Evolutionary conservation across 2,329 filamentous ascomycete genomes (phyloP).

Genomic region (Neophaeococcomyces aloes): DNA sequence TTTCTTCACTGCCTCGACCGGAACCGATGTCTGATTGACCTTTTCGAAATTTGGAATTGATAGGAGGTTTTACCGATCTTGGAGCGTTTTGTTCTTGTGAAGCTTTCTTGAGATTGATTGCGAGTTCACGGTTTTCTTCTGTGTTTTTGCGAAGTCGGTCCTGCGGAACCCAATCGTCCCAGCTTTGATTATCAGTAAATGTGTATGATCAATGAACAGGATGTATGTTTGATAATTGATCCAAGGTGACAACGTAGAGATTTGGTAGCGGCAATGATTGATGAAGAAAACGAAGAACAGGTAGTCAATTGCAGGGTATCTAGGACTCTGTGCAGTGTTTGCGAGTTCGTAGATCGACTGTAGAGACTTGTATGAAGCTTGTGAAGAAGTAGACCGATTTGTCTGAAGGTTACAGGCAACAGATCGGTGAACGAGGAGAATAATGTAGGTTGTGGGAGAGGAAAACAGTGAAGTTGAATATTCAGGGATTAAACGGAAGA

Average conservation of each 20-base stretch:
- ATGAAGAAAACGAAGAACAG: too few relatives aligned
- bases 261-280: too few relatives aligned
- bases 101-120: slow-evolving; percentile 41
- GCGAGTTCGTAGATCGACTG: too few relatives aligned
- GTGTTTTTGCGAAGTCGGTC: slow-evolving; percentile 90
- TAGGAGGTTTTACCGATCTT: slow-evolving; percentile 18
- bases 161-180: slow-evolving; percentile 96
- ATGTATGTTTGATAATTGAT: background rate
- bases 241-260: too few relatives aligned
- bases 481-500: too few relatives aligned
- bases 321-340: background rate
- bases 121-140: slow-evolving; percentile 88
- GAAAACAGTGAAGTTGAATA: too few relatives aligned
- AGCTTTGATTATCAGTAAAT: slow-evolving; percentile 39
- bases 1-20: slow-evolving; percentile 36
- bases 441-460: background rate
- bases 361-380: too few relatives aligned
- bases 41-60: slow-evolving; percentile 22
- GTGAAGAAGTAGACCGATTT: too few relatives aligned
- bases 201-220: background rate
- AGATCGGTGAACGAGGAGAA: background rate
- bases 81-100: slow-evolving; percentile 26
- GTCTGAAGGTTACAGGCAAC: too few relatives aligned
- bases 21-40: slow-evolving; percentile 32
- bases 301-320: too few relatives aligned